Evolutionary conservation across 2,329 filamentous ascomycete genomes (phyloP).

Genomic region (Phyllosticta paracitricarpa): DNA sequence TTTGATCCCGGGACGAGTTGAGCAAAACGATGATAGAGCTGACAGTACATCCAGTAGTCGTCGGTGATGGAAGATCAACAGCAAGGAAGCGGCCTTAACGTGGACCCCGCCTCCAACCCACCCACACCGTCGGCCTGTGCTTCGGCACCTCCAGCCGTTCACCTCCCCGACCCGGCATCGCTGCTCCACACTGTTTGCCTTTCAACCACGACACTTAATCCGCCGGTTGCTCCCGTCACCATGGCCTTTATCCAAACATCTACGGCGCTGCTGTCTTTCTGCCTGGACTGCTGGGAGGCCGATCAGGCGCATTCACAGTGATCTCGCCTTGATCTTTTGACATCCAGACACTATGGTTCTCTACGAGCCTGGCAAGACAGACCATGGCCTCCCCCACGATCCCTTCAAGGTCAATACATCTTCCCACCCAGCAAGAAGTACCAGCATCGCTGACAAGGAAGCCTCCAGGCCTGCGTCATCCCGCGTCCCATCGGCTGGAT

Average conservation of each 20-base stretch:
- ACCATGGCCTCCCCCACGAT: conserved; percentile 43
- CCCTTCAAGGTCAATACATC: conserved; percentile 43
- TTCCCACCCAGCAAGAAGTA: background rate
- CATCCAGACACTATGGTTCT: conserved; percentile 31
- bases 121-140: background rate
- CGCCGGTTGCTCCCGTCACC: background rate
- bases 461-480: conserved; percentile 43
- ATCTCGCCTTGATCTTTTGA: background rate
- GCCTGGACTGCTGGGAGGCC: too few relatives aligned
- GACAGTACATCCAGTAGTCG: background rate
- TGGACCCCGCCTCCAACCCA: background rate
- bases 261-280: too few relatives aligned
- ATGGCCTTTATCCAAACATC: background rate
- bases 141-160: background rate
- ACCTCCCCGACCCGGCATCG: background rate
- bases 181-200: background rate
- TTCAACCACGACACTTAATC: background rate
- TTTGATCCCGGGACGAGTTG: background rate
- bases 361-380: conserved; percentile 44
- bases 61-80: background rate
- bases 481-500: conserved; percentile 56
- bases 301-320: background rate
- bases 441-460: background rate
- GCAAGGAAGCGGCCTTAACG: background rate
- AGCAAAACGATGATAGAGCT: background rate